Evolutionary conservation across 2,329 filamentous ascomycete genomes (phyloP).

Genomic region (Alternaria sp.): DNA sequence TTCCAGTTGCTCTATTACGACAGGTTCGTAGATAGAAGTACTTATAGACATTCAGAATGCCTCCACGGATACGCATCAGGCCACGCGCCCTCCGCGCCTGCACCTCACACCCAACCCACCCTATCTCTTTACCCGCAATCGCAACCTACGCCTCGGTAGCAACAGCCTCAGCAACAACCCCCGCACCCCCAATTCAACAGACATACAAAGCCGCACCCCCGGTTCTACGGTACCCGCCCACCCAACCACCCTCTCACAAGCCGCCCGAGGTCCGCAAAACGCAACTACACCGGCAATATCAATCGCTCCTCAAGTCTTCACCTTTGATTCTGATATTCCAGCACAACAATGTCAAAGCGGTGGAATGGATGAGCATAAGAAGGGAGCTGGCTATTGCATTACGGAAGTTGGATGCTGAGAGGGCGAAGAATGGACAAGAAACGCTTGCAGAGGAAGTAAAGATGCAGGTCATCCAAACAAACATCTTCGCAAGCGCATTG

Average conservation of each 20-base stretch:
- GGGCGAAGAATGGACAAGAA: conserved; percentile 63
- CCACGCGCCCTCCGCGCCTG: conserved; percentile 43
- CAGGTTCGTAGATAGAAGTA: neutral
- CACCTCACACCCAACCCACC: conserved; percentile 34
- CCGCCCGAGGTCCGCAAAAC: conserved; percentile 87
- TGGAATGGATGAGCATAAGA: conserved; percentile 76
- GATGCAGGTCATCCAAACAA: conserved; percentile 84
- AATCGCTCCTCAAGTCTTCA: conserved; percentile 83
- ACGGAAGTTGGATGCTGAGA: conserved; percentile 72
- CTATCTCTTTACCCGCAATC: conserved; percentile 42
- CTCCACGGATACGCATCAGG: conserved; percentile 50
- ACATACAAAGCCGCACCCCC: conserved; percentile 56
- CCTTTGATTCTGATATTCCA: conserved; percentile 88
- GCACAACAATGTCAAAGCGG: conserved; percentile 77
- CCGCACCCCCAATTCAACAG: conserved; percentile 62
- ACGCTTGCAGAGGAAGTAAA: conserved; percentile 69
- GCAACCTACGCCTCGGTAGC: conserved; percentile 61
- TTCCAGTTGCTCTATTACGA: neutral
- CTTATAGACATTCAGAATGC: conserved; percentile 41
- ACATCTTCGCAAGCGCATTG: conserved; percentile 86
- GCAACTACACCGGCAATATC: conserved; percentile 86
- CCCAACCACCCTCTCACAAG: conserved; percentile 87
- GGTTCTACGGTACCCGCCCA: conserved; percentile 64
- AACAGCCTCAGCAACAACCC: conserved; percentile 60
- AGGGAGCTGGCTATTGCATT: conserved; percentile 71